Base-by-base conservation (phyloP, 2,329 filamentous ascomycete species). In the Orbilia brochopaga region DNA sequence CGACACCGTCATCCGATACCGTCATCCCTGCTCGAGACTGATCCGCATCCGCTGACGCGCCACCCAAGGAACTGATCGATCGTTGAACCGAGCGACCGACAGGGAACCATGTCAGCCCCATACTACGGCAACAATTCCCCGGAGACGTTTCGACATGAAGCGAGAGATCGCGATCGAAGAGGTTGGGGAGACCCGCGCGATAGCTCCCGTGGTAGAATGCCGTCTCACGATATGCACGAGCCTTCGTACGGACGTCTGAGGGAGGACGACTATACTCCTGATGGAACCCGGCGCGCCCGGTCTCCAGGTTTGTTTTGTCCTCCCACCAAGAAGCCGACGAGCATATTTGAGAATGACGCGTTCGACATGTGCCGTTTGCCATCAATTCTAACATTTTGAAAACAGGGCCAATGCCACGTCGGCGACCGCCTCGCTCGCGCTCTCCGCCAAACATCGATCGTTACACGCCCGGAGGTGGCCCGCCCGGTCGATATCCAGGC, bases 391-490 rank as follows among this genome's bases (percentile, higher is more conserved):
- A 51, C 24, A 17, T 8, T 50, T 19, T 17, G 61, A 59, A 55
- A 40, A 27, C 58, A 76, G 76, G 72, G 21, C 74, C 74, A 19
- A 57, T 74, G 50, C 74, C 74, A 64, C 75, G 74, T 50, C 72
- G 70, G 37, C 59, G 64, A 48, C 73, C 73, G 30, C 74, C 75
- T 54, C 75, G 76, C 52, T 77, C 76, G 21, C 73, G 76, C 79
- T 90, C 75, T 76, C 84, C 78, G 84, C 87, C 8, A 66, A 90
- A 89, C 67, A 94, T 95, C 74, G 91, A 95, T 78, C 87, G 91
- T 76, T 94, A 94, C 78, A 88, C 94, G 19, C 91, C 91, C 0
- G 89, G 90, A 17, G 88, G 61, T 17, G 69, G 69, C 42, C 75
- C 74, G 19, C 74, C 69, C 6, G 69, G 74, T 24, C 64, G 75